These are phyloP conservation scores for Xylaria sp. DNA, from an alignment of 2,329 filamentous ascomycete species.

Conservation along the genomic window DNA sequence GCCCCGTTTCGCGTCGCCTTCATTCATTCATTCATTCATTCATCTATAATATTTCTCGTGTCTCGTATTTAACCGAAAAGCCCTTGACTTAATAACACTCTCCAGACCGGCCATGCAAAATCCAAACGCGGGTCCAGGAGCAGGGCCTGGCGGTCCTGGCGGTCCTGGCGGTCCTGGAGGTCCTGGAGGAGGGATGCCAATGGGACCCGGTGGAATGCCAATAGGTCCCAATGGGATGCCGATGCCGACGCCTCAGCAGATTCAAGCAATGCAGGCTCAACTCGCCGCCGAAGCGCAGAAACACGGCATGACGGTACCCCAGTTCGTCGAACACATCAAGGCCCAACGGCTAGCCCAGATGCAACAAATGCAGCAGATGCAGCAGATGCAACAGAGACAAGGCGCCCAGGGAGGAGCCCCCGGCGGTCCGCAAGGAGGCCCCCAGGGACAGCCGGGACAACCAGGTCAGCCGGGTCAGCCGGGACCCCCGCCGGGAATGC, in stretches of 20 bases:
- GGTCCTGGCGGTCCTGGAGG: constrained; percentile 39
- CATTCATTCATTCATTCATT: no score
- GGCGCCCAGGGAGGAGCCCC: constrained; percentile 51
- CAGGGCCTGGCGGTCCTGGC: constrained; percentile 29
- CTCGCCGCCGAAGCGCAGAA: constrained; percentile 84
- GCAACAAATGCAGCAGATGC: constrained; percentile 51
- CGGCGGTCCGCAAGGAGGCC: constrained; percentile 22
- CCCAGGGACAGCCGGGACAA: constrained; percentile 22
- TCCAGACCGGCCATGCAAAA: constrained; percentile 42
- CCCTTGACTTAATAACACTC: neutral
- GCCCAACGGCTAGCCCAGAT: constrained; percentile 64
- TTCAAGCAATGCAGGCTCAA: constrained; percentile 84
- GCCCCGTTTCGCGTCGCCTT: constrained; percentile 6
- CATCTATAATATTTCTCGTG: neutral
- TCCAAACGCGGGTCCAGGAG: constrained; percentile 41
- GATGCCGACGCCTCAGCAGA: constrained; percentile 83
- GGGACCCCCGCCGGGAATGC: constrained; percentile 47
- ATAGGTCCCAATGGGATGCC: constrained; percentile 47
- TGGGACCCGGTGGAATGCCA: constrained; percentile 26
- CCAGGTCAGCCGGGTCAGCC: constrained; percentile 28
- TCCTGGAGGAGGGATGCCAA: constrained; percentile 15
- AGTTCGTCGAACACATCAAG: constrained; percentile 81
- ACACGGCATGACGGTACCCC: constrained; percentile 83
- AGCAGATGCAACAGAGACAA: constrained; percentile 55
- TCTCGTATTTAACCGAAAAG: neutral